phyloP scores from a whole-genome alignment of 495 filamentous ascomycete genomes.

The Parmelia sp. region DNA sequence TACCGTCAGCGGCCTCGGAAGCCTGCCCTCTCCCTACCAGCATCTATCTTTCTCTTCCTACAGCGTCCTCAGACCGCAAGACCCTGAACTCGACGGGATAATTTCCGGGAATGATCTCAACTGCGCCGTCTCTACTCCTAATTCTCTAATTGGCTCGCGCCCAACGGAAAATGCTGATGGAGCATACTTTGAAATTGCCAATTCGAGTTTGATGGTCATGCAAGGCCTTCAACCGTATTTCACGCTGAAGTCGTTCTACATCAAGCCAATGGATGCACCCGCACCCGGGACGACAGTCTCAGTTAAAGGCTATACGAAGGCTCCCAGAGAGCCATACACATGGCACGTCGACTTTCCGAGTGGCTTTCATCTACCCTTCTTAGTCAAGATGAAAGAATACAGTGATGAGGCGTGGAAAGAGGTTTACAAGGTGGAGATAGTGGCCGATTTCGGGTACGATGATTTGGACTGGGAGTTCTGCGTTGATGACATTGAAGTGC shows the following conservation, averaged over 20 bases:
- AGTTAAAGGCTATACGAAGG: conserved; percentile 23
- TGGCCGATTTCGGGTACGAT: conserved; percentile 26
- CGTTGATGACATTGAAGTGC: conserved; percentile 31
- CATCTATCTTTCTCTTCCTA: conserved; percentile 20
- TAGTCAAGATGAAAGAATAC: conserved; percentile 27
- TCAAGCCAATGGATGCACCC: conserved; percentile 32
- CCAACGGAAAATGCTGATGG: conserved; percentile 16
- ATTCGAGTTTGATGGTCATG: conserved; percentile 9
- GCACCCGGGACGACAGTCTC: conserved; percentile 19
- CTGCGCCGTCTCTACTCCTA: conserved; percentile 30
- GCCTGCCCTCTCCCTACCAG: conserved; percentile 21
- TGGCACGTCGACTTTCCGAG: conserved; percentile 21
- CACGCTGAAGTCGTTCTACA: conserved; percentile 25
- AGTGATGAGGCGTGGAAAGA: conserved; percentile 27
- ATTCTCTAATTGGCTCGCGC: conserved; percentile 33
- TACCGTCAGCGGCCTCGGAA: conserved; percentile 19
- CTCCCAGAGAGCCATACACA: background rate
- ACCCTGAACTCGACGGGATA: conserved; percentile 6
- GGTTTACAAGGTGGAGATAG: conserved; percentile 28
- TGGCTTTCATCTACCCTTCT: conserved; percentile 19
- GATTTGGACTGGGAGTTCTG: conserved; percentile 35
- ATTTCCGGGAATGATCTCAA: conserved; percentile 23
- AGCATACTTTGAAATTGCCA: conserved; percentile 23
- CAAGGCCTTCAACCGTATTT: conserved; percentile 13
- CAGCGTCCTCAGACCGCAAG: conserved; percentile 18